phyloP scores from a whole-genome alignment of 169 alveolate species.

The Cryptosporidium viatorum region DNA sequence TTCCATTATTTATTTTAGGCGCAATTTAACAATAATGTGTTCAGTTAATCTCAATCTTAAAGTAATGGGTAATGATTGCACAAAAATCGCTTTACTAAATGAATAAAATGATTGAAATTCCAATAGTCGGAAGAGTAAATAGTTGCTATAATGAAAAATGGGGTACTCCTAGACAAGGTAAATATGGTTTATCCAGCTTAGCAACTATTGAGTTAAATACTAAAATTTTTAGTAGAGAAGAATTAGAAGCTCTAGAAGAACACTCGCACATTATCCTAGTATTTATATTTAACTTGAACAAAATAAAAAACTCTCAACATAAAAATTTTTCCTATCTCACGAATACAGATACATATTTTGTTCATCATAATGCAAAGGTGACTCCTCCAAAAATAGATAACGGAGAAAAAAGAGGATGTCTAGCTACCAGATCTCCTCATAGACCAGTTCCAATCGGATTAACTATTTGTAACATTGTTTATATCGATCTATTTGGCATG shows the following conservation, averaged over 20 bases:
- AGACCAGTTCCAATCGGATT: slow-evolving; percentile 42
- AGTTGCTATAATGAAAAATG: slow-evolving; percentile 54
- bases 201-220: slow-evolving; percentile 32
- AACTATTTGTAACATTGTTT: slow-evolving; percentile 5
- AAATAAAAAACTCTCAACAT: background rate
- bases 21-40: background rate
- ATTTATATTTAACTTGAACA: slow-evolving; percentile 38
- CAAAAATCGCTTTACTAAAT: background rate
- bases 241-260: background rate
- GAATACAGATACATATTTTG: background rate
- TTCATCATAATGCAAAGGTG: slow-evolving; percentile 27
- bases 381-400: slow-evolving; percentile 52
- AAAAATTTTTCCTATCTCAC: background rate
- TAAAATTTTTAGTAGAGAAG: background rate
- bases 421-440: slow-evolving; percentile 67
- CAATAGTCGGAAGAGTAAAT: slow-evolving; percentile 8
- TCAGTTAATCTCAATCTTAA: background rate
- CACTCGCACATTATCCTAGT: slow-evolving; percentile 10
- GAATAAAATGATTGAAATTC: slow-evolving; percentile 4
- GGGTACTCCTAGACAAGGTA: slow-evolving; percentile 68
- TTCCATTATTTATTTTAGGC: background rate
- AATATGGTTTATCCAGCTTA: slow-evolving; percentile 6
- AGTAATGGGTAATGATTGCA: background rate
- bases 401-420: slow-evolving; percentile 44
- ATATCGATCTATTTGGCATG: slow-evolving; percentile 9